These are phyloP conservation scores for Beauveria medogensis DNA, from an alignment of 2,329 filamentous ascomycete genomes.

Conservation along the genomic window DNA sequence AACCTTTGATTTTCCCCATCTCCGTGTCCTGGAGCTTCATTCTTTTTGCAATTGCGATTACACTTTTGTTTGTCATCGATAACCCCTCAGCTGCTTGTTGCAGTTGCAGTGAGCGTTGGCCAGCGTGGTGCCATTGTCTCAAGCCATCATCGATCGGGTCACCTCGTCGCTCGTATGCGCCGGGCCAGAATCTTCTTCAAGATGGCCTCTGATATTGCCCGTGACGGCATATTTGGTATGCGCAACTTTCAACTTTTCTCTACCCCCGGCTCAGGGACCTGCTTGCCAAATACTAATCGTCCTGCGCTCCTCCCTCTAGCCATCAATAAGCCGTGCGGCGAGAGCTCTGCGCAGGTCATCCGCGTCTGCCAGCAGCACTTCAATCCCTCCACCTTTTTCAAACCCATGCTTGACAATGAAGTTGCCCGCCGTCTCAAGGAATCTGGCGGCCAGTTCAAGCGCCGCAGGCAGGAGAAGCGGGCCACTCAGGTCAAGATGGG, in stretches of 20 bases:
- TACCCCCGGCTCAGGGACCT: neutral
- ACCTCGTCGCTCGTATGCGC: slow-evolving; percentile 20
- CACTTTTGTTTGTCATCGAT: neutral
- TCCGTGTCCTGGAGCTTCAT: neutral
- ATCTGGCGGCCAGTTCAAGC: slow-evolving; percentile 48
- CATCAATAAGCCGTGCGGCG: slow-evolving; percentile 83
- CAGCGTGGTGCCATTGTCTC: neutral
- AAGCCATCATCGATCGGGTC: neutral
- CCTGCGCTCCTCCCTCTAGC: slow-evolving; percentile 40
- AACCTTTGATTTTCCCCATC: neutral
- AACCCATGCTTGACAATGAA: slow-evolving; percentile 64
- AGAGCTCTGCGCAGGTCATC: slow-evolving; percentile 84
- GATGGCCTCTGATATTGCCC: slow-evolving; percentile 46
- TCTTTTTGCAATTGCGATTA: neutral
- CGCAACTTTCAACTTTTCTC: slow-evolving; percentile 8
- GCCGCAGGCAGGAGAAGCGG: slow-evolving; percentile 49
- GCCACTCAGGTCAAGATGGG: slow-evolving; percentile 79
- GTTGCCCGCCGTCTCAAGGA: slow-evolving; percentile 47
- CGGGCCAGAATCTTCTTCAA: slow-evolving; percentile 27
- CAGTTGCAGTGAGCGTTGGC: neutral
- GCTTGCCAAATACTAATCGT: neutral
- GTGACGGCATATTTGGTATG: slow-evolving; percentile 53
- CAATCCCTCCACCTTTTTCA: slow-evolving; percentile 72
- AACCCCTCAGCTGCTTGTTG: neutral
- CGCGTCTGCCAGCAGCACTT: slow-evolving; percentile 81